phyloP scores from a whole-genome alignment of 257 asterid genomes.

The Misopates orontium region DNA sequence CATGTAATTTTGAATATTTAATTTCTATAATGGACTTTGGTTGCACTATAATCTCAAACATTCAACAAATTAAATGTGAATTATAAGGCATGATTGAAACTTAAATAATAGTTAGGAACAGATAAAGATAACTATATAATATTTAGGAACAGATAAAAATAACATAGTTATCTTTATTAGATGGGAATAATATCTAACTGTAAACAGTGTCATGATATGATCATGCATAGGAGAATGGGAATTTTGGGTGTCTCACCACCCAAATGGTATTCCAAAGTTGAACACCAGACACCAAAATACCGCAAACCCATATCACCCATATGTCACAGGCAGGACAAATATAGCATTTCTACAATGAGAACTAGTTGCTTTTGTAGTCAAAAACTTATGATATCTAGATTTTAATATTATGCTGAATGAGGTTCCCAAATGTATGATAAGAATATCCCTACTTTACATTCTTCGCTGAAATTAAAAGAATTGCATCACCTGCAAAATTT shows the following conservation, averaged over 20 bases:
- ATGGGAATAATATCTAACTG: neutral
- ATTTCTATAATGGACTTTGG: neutral
- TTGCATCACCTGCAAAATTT: constrained; percentile 84
- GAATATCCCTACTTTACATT: constrained; percentile 19
- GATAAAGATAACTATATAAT: neutral
- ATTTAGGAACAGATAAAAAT: neutral
- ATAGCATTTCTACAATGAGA: too few species aligned
- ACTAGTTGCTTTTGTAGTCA: neutral
- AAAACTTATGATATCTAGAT: neutral
- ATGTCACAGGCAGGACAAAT: too few species aligned
- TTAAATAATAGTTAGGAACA: neutral
- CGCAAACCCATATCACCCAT: too few species aligned
- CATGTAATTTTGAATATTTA: neutral
- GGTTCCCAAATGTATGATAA: neutral
- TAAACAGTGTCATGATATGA: neutral
- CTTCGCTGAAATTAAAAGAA: constrained; percentile 19
- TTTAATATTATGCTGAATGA: constrained; percentile 7
- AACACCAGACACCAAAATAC: too few species aligned
- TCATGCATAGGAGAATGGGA: neutral
- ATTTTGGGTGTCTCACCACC: neutral
- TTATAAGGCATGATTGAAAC: neutral
- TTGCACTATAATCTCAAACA: neutral
- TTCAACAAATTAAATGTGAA: neutral
- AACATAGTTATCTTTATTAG: neutral
- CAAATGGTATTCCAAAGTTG: too few species aligned